Evolutionary conservation across 768 basidiomycete genomes (phyloP).

Genomic region (Phaeotremella skinneri): DNA sequence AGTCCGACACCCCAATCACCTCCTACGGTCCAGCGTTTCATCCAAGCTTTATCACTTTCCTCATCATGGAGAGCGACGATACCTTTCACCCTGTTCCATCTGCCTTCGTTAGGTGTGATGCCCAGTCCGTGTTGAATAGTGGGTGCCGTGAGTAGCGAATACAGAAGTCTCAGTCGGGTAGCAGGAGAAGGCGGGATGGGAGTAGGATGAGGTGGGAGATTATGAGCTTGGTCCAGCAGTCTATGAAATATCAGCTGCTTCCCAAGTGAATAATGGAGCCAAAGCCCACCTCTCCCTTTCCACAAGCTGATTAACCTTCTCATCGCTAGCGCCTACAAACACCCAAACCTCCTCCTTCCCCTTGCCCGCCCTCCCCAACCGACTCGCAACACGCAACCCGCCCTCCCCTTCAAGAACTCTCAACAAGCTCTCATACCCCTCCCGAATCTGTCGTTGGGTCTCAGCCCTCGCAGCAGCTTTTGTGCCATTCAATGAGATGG

Average conservation of each 20-base stretch:
- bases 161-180: constrained; percentile 41
- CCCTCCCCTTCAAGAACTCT: constrained; percentile 38
- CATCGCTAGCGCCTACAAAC: constrained; percentile 68
- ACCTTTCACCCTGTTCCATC: constrained; percentile 77
- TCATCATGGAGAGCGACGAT: constrained; percentile 82
- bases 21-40: constrained; percentile 55
- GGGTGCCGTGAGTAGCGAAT: constrained; percentile 53
- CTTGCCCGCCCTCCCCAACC: constrained; percentile 24
- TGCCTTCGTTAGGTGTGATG: constrained; percentile 65
- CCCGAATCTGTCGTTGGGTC: constrained; percentile 33
- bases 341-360: constrained; percentile 54
- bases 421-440: constrained; percentile 41
- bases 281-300: constrained; percentile 68
- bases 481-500: constrained; percentile 15
- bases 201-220: constrained; percentile 58
- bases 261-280: no score
- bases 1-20: constrained; percentile 45
- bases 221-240: constrained; percentile 55
- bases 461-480: constrained; percentile 23
- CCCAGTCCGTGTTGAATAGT: constrained; percentile 78
- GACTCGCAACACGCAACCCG: constrained; percentile 42
- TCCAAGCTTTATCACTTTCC: constrained; percentile 48
- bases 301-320: constrained; percentile 64
- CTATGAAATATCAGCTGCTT: constrained; percentile 66
- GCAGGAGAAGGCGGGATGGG: constrained; percentile 61